These are phyloP conservation scores for Scheffersomyces coipomensis DNA, from an alignment of 805 yeast species.

Conservation along the genomic window DNA sequence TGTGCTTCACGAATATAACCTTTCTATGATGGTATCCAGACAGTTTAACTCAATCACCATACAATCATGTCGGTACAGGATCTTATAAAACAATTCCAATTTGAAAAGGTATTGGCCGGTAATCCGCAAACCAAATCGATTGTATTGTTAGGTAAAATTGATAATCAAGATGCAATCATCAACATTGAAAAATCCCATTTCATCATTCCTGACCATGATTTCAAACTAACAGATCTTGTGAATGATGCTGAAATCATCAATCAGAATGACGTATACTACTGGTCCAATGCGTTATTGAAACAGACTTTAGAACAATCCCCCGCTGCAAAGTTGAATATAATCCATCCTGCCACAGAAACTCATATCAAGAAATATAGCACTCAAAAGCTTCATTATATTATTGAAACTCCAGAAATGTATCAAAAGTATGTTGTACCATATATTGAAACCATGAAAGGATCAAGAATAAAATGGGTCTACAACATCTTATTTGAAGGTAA, in stretches of 20 bases:
- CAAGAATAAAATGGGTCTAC: conserved; percentile 83
- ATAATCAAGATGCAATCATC: conserved; percentile 60
- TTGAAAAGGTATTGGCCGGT: conserved; percentile 45
- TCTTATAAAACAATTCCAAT: conserved; percentile 43
- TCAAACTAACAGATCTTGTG: conserved; percentile 13
- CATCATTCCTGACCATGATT: conserved; percentile 19
- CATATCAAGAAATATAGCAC: conserved; percentile 77
- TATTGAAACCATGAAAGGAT: conserved; percentile 72
- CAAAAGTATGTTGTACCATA: conserved; percentile 63
- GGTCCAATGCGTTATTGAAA: conserved; percentile 62
- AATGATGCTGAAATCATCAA: conserved; percentile 41
- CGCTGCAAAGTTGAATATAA: conserved; percentile 68
- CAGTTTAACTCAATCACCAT: not conserved
- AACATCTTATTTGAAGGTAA: conserved; percentile 80
- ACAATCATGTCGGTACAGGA: conserved; percentile 13
- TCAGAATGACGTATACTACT: conserved; percentile 79
- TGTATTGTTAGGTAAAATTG: conserved; percentile 69
- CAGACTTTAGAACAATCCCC: conserved; percentile 51
- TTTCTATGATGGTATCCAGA: no score
- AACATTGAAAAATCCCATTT: conserved; percentile 75
- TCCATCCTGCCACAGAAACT: conserved; percentile 85
- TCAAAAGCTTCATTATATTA: conserved; percentile 59
- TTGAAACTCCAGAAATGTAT: conserved; percentile 83
- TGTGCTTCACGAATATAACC: no score
- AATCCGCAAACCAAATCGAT: conserved; percentile 68